Percentiles rank a stretch among this genome's conserved stretches.
Evolutionary conservation across 2,329 filamentous ascomycete genomes (phyloP).

Genomic region (Thielaviopsis euricoi): DNA sequence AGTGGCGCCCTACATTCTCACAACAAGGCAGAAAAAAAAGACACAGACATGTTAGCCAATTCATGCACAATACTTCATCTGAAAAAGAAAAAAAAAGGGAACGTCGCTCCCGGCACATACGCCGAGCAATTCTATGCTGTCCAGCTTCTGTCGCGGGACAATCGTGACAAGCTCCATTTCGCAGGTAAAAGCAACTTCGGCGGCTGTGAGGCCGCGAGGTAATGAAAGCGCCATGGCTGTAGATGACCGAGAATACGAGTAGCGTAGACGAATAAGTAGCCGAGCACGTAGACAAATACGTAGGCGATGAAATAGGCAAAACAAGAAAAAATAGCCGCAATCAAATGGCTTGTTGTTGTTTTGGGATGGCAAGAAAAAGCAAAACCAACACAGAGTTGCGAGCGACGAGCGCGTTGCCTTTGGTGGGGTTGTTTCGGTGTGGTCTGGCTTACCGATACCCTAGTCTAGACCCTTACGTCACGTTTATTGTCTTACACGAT

Average conservation of each 20-base stretch:
- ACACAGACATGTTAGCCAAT: slow-evolving; percentile 2
- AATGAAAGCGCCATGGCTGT: slow-evolving; percentile 32
- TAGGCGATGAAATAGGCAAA: too few species aligned
- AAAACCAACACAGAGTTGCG: too few species aligned
- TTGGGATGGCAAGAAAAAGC: not conserved
- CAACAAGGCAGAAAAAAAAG: slow-evolving; percentile 14
- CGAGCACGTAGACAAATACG: too few species aligned
- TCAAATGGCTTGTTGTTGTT: not conserved
- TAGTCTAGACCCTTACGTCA: not conserved
- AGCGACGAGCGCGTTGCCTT: not conserved
- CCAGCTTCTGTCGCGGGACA: slow-evolving; percentile 77
- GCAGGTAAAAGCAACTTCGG: slow-evolving; percentile 84
- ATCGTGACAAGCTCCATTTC: slow-evolving; percentile 96
- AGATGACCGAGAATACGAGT: too few species aligned
- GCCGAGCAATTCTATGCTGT: slow-evolving; percentile 67
- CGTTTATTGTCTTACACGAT: too few species aligned
- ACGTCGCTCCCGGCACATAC: slow-evolving; percentile 40
- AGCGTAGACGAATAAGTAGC: too few species aligned
- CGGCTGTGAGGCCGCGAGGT: slow-evolving; percentile 48
- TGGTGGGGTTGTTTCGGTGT: not conserved
- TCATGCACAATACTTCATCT: not conserved
- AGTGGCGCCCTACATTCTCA: slow-evolving; percentile 53
- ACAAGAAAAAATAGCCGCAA: not conserved
- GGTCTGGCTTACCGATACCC: not conserved
- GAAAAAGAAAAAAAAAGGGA: slow-evolving; percentile 3